Percentiles rank a stretch among this genome's conserved stretches.
Evolutionary conservation across 306 rosid genomes (phyloP).

Genomic region (Fagus sylvatica): DNA sequence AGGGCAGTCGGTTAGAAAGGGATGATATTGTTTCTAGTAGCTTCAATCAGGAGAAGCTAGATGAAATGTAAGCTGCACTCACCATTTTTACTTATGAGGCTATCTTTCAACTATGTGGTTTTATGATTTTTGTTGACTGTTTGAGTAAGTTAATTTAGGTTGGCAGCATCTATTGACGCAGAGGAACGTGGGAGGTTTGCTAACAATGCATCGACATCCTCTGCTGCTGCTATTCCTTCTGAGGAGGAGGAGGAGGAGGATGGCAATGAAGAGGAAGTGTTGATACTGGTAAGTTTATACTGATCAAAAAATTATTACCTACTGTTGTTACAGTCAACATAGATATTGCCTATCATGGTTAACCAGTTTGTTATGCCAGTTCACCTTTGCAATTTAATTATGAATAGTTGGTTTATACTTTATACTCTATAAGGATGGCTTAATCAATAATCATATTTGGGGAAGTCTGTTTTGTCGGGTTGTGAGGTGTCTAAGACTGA

Average conservation of each 20-base stretch:
- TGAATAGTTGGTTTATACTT: not conserved
- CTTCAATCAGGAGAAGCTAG: slow-evolving; percentile 45
- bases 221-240: slow-evolving; percentile 8
- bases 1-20: slow-evolving; percentile 33
- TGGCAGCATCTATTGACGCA: slow-evolving; percentile 42
- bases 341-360: not conserved
- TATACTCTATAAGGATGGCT: not conserved
- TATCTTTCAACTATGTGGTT: slow-evolving; percentile 11
- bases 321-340: not conserved
- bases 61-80: slow-evolving; percentile 58
- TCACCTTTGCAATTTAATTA: not conserved
- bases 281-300: slow-evolving; percentile 31
- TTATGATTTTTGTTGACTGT: slow-evolving; percentile 6
- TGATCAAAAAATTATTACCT: not conserved
- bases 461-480: not conserved
- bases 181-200: slow-evolving; percentile 32
- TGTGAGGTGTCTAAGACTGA: not conserved
- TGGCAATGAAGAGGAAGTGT: slow-evolving; percentile 29
- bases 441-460: not conserved
- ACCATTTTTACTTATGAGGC: slow-evolving; percentile 6
- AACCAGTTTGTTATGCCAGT: not conserved
- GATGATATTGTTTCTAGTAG: slow-evolving; percentile 27
- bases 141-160: slow-evolving; percentile 40
- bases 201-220: slow-evolving; percentile 1
- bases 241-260: slow-evolving; percentile 18